Percentiles rank a stretch among this genome's conserved stretches.
These are phyloP conservation scores for Cryphonectria parasitica DNA, from an alignment of 2,329 filamentous ascomycete species.

Conservation along the genomic window DNA sequence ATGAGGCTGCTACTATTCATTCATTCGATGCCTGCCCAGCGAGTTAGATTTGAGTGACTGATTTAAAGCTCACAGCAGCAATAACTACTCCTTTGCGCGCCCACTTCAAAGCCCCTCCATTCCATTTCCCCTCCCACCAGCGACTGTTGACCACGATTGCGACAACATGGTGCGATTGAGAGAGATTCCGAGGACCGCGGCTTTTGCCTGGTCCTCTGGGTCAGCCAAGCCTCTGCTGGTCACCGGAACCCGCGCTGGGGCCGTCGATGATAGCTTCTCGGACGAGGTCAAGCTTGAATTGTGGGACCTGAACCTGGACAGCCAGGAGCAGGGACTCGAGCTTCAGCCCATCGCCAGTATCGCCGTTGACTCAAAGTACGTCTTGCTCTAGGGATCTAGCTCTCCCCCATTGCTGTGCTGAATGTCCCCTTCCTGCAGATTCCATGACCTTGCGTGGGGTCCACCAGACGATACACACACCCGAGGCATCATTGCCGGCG, in stretches of 20 bases:
- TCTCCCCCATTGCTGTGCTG: slow-evolving; percentile 15
- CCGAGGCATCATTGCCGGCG: slow-evolving; percentile 90
- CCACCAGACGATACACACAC: slow-evolving; percentile 77
- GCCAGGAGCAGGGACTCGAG: slow-evolving; percentile 75
- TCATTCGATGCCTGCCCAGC: slow-evolving; percentile 21
- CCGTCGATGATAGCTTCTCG: slow-evolving; percentile 96
- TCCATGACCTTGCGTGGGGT: slow-evolving; percentile 97
- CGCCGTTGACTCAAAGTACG: slow-evolving; percentile 84
- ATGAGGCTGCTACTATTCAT: slow-evolving; percentile 3
- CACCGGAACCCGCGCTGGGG: slow-evolving; percentile 92
- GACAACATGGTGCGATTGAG: slow-evolving; percentile 86
- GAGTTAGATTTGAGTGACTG: neutral
- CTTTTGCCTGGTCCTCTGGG: slow-evolving; percentile 94
- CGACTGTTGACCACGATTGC: slow-evolving; percentile 8
- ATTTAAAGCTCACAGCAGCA: slow-evolving; percentile 15
- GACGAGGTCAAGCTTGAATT: slow-evolving; percentile 96
- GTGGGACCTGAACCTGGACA: slow-evolving; percentile 89
- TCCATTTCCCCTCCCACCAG: slow-evolving; percentile 12
- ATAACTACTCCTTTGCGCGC: slow-evolving; percentile 14
- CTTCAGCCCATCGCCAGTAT: slow-evolving; percentile 84
- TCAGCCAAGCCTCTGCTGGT: slow-evolving; percentile 79
- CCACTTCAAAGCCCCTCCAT: slow-evolving; percentile 21
- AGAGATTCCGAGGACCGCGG: slow-evolving; percentile 94
- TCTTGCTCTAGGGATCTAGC: neutral
- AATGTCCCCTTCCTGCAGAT: slow-evolving; percentile 57